Conservation (phyloP, 306 rosid genomes). For the Dalbergia cochinchinensis region DNA sequence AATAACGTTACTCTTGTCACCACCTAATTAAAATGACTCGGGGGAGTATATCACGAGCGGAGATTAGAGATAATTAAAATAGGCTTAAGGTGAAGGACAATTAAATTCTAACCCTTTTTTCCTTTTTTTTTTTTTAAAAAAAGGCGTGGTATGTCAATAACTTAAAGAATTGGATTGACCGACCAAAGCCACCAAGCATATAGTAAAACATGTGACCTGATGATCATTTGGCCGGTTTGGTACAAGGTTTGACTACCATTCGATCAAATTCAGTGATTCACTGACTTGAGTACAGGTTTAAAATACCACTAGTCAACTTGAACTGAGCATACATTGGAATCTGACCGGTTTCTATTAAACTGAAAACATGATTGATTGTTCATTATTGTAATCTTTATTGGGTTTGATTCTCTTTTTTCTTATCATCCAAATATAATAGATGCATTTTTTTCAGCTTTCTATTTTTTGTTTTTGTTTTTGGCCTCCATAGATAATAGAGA, state of each 20-base stretch:
- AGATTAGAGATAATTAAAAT: background rate
- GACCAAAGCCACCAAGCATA: background rate
- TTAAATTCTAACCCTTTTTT: background rate
- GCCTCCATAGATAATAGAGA: too few species aligned
- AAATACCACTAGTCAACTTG: background rate
- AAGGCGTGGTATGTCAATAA: background rate
- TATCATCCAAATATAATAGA: too few species aligned
- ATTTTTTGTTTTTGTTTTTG: too few species aligned
- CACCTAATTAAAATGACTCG: background rate
- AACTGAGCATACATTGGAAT: background rate
- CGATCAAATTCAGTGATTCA: slow-evolving; percentile 5
- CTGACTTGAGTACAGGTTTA: background rate
- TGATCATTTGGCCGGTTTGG: background rate
- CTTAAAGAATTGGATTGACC: slow-evolving; percentile 11
- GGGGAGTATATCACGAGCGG: background rate
- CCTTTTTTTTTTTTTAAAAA: background rate
- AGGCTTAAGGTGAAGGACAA: background rate
- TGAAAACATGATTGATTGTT: background rate
- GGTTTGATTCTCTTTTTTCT: too few species aligned
- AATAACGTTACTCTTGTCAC: background rate
- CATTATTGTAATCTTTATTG: too few species aligned
- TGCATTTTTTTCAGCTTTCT: too few species aligned
- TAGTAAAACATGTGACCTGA: background rate
- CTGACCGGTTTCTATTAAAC: background rate
- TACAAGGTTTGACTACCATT: slow-evolving; percentile 3